These are phyloP conservation scores for Aspergillus terreus DNA, from an alignment of 2,329 filamentous ascomycete species.

Conservation along the genomic window DNA sequence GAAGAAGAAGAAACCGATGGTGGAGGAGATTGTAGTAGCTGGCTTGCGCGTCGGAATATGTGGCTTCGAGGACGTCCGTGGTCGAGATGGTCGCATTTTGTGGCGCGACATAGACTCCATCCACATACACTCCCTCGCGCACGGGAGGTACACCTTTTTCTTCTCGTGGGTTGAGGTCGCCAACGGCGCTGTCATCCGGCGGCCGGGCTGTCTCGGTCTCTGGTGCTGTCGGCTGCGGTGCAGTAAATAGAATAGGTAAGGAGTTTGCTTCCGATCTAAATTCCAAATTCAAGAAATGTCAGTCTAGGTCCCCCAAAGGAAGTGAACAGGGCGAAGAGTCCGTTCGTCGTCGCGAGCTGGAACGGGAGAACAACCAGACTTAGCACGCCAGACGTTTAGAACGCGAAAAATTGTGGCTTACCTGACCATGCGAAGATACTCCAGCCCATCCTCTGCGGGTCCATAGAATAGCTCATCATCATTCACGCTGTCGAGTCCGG, in stretches of 20 bases:
- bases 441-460: constrained; percentile 63
- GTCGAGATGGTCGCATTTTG: not conserved
- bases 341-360: constrained; percentile 10
- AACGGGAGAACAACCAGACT: constrained; percentile 11
- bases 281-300: constrained; percentile 5
- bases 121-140: constrained; percentile 1
- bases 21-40: constrained; percentile 67
- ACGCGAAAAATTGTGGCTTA: constrained; percentile 47
- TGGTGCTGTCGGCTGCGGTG: constrained; percentile 44
- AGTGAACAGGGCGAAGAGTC: not conserved
- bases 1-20: constrained; percentile 62
- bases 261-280: constrained; percentile 68
- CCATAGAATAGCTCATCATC: constrained; percentile 62
- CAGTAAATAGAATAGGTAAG: constrained; percentile 69
- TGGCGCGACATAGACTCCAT: constrained; percentile 6
- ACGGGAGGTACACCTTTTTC: not conserved
- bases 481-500: constrained; percentile 50
- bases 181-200: not conserved
- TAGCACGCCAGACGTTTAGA: constrained; percentile 16
- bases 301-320: constrained; percentile 7
- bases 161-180: not conserved
- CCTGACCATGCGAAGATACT: constrained; percentile 69
- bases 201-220: not conserved
- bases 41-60: constrained; percentile 51
- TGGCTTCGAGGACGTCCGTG: constrained; percentile 20